A percentile compares a stretch with the other conserved stretches of the same genome.
Conservation (phyloP, 169 alveolate genomes). For the Perkinsus marinus region DNA sequence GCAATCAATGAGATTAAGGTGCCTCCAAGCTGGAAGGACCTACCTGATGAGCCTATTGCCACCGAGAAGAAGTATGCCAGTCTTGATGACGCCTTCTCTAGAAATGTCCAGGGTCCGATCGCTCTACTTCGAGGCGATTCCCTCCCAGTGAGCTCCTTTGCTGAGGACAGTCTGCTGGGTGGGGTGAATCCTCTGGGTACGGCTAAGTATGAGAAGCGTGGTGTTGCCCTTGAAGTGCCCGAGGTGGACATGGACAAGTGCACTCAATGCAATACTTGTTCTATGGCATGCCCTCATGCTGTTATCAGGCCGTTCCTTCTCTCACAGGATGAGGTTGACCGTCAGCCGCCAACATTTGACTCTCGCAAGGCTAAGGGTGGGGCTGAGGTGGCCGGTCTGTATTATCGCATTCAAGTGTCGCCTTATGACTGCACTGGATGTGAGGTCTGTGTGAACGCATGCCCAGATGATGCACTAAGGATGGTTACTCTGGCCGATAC, state of each 20-base stretch:
- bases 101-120: conserved; percentile 12
- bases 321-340: conserved; percentile 24
- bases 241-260: conserved; percentile 47
- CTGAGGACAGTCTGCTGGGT: conserved; percentile 7
- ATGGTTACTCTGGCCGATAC: conserved; percentile 8
- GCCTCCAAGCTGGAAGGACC: conserved; percentile 18
- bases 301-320: conserved; percentile 40
- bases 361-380: conserved; percentile 33
- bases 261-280: conserved; percentile 43
- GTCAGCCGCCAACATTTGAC: conserved; percentile 27
- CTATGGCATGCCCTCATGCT: conserved; percentile 43
- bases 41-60: neutral
- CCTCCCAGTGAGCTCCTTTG: conserved; percentile 37
- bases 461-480: conserved; percentile 44
- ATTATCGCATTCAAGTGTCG: conserved; percentile 39
- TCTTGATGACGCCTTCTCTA: conserved; percentile 2
- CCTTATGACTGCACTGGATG: conserved; percentile 49
- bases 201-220: conserved; percentile 37
- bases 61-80: conserved; percentile 13
- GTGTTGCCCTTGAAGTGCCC: conserved; percentile 37
- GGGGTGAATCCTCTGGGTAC: conserved; percentile 41
- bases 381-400: conserved; percentile 23
- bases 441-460: conserved; percentile 42
- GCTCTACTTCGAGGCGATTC: conserved; percentile 29
- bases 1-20: conserved; percentile 6